These are phyloP conservation scores for Lycium barbarum DNA, from an alignment of 257 asterid genomes.

Conservation along the genomic window DNA sequence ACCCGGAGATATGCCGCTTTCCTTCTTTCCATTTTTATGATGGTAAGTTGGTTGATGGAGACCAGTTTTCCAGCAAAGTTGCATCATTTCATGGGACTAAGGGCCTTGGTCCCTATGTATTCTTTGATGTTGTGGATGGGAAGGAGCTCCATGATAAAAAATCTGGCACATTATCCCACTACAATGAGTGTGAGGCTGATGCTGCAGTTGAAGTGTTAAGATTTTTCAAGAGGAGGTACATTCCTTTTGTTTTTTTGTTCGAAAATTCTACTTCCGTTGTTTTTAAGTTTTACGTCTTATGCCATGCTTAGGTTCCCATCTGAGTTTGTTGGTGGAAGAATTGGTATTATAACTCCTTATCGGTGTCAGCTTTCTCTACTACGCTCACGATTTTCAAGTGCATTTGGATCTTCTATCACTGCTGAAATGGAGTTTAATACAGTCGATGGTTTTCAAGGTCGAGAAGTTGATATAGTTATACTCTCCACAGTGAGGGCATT, in stretches of 20 bases:
- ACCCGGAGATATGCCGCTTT: constrained; percentile 90
- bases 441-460: constrained; percentile 98
- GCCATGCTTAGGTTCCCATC: constrained; percentile 68
- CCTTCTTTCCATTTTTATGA: constrained; percentile 94
- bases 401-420: constrained; percentile 82
- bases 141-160: constrained; percentile 84
- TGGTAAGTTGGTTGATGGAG: constrained; percentile 91
- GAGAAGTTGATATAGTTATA: constrained; percentile 90
- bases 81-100: constrained; percentile 80
- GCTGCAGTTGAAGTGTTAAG: constrained; percentile 87
- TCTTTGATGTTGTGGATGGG: constrained; percentile 90
- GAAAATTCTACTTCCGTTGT: background rate
- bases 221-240: constrained; percentile 73
- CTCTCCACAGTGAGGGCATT: constrained; percentile 97
- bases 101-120: constrained; percentile 88
- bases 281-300: constrained; percentile 36
- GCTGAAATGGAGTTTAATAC: constrained; percentile 94
- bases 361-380: constrained; percentile 79
- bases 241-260: constrained; percentile 30
- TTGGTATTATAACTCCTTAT: constrained; percentile 93
- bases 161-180: constrained; percentile 71
- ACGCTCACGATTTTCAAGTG: constrained; percentile 79
- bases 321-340: constrained; percentile 79
- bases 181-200: constrained; percentile 89
- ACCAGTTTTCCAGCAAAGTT: constrained; percentile 60